phyloP scores from a whole-genome alignment of 176 grass and related monocot genomes.

The Miscanthus lutarioriparius region DNA sequence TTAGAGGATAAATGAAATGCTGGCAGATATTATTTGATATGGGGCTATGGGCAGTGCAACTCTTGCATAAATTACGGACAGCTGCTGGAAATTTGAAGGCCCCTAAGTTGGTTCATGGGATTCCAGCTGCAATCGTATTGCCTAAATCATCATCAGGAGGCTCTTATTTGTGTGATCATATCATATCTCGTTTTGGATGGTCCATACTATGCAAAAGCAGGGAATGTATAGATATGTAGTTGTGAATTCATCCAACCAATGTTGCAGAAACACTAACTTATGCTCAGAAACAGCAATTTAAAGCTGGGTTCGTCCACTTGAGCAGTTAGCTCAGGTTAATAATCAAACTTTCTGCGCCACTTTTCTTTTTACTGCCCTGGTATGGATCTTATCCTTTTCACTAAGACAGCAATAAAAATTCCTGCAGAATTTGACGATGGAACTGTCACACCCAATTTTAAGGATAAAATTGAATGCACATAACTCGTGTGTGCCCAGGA shows the following conservation, averaged over 20 bases:
- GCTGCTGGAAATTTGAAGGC: neutral
- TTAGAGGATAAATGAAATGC: conserved; percentile 13
- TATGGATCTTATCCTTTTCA: neutral
- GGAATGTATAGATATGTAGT: neutral
- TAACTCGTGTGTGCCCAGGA: too few relatives aligned
- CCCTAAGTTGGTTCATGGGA: too few relatives aligned
- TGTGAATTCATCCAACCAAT: neutral
- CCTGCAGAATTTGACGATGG: neutral
- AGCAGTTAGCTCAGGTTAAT: neutral
- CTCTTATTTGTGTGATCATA: neutral
- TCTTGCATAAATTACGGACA: neutral
- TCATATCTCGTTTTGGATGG: neutral
- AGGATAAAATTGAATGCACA: too few relatives aligned
- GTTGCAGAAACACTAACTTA: neutral
- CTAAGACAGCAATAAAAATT: neutral
- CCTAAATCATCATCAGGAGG: neutral
- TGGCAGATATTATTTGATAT: conserved; percentile 13
- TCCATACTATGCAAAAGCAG: neutral
- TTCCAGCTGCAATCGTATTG: neutral
- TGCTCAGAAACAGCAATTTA: neutral
- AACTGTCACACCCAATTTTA: too few relatives aligned
- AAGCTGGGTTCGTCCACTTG: neutral
- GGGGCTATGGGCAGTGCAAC: neutral
- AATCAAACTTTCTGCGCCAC: neutral
- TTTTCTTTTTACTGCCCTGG: neutral